phyloP scores from a whole-genome alignment of 202 grass and related monocot genomes.

The Setaria italica region DNA sequence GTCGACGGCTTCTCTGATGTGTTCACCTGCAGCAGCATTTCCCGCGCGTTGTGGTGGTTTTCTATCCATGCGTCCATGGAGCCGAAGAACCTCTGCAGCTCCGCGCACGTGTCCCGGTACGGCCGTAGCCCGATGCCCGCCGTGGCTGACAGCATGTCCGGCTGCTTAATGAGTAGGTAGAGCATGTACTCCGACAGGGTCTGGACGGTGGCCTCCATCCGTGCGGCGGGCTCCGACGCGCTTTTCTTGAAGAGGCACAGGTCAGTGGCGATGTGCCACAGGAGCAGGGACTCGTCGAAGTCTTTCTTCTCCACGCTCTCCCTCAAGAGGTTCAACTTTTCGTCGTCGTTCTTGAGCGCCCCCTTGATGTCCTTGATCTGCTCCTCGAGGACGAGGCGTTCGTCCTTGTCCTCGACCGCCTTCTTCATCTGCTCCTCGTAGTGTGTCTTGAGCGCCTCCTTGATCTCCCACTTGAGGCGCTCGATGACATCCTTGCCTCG shows the following conservation, averaged over 20 bases:
- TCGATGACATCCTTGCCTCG: background rate
- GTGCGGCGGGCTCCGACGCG: too few species aligned
- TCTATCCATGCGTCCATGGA: too few species aligned
- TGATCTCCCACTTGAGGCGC: fast-evolving
- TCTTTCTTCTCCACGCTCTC: background rate
- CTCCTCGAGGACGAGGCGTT: too few species aligned
- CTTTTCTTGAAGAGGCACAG: too few species aligned
- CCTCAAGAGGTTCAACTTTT: too few species aligned
- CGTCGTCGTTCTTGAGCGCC: too few species aligned
- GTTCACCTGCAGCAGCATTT: slow-evolving; percentile 18
- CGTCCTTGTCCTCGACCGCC: too few species aligned
- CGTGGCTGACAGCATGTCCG: slow-evolving; percentile 34
- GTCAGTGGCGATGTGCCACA: slow-evolving; percentile 58
- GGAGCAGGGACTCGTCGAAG: slow-evolving; percentile 50
- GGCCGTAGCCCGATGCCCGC: slow-evolving; percentile 37
- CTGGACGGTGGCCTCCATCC: background rate
- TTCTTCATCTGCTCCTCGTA: background rate
- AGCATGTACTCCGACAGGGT: slow-evolving; percentile 61
- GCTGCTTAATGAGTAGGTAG: slow-evolving; percentile 49
- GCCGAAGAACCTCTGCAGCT: slow-evolving; percentile 27
- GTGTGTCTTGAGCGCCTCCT: background rate
- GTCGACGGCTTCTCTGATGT: background rate
- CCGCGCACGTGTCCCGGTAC: slow-evolving; percentile 46
- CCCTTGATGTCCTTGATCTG: background rate
- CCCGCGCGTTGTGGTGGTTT: background rate